phyloP scores from a whole-genome alignment of 1,139 yeast genomes.

The Debaryomyces sp. region DNA sequence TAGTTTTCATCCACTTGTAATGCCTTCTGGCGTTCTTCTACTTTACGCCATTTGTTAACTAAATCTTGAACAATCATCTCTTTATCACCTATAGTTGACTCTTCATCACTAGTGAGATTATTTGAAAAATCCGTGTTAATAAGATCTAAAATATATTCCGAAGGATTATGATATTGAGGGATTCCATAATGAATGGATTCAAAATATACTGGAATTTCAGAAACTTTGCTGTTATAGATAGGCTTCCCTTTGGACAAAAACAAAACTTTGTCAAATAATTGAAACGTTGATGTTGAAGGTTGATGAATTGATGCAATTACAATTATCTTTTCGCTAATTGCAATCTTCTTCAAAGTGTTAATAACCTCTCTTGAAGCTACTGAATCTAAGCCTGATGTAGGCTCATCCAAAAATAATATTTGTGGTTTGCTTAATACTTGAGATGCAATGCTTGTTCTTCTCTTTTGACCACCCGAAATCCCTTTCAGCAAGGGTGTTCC shows the following conservation, averaged over 20 bases:
- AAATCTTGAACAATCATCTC: constrained; percentile 3
- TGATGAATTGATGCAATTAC: constrained; percentile 42
- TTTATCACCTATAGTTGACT: background rate
- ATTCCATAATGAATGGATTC: constrained; percentile 19
- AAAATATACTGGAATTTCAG: constrained; percentile 19
- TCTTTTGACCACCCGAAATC: constrained; percentile 83
- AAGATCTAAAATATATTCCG: constrained; percentile 37
- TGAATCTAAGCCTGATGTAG: constrained; percentile 86
- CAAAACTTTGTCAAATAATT: constrained; percentile 32
- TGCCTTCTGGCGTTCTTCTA: background rate
- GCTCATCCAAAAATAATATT: constrained; percentile 76
- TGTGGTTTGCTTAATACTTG: constrained; percentile 75
- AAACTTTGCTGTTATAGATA: constrained; percentile 19
- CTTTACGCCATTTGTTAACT: background rate
- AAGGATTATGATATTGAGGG: constrained; percentile 24
- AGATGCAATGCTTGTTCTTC: constrained; percentile 80
- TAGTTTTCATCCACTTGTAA: background rate
- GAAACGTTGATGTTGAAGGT: constrained; percentile 34
- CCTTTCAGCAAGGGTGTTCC: constrained; percentile 54
- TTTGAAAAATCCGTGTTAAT: constrained; percentile 32
- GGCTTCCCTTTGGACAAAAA: constrained; percentile 30
- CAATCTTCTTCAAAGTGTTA: constrained; percentile 24
- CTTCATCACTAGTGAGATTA: constrained; percentile 4
- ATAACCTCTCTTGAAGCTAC: constrained; percentile 30
- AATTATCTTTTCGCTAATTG: constrained; percentile 26